Conservation (phyloP, 73 alveolate genomes). For the Tetrahymena borealis region DNA sequence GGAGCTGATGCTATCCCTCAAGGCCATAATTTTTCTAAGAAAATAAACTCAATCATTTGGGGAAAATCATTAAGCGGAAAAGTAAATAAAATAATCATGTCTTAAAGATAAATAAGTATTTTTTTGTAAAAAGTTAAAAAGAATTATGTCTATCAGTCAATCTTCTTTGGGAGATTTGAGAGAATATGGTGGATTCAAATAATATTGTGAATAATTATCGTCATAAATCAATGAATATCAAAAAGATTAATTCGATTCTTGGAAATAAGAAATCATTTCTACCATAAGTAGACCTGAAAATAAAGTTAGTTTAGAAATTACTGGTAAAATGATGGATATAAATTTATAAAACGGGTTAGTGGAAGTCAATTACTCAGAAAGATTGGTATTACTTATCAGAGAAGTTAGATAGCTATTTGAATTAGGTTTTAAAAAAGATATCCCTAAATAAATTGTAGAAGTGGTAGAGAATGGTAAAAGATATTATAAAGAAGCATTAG, state of each 20-base stretch:
- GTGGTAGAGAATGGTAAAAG: conserved; percentile 86
- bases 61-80: conserved; percentile 65
- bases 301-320: conserved; percentile 52
- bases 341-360: conserved; percentile 90
- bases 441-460: conserved; percentile 62
- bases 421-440: conserved; percentile 74
- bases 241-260: conserved; percentile 50
- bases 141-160: conserved; percentile 47
- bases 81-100: not conserved
- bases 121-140: not conserved
- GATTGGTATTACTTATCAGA: conserved; percentile 83
- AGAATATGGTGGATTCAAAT: conserved; percentile 30
- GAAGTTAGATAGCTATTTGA: conserved; percentile 91
- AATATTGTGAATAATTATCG: conserved; percentile 51
- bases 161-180: conserved; percentile 62
- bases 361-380: conserved; percentile 91
- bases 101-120: not conserved
- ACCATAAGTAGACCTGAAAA: conserved; percentile 37
- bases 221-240: conserved; percentile 53
- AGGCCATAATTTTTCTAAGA: conserved; percentile 58
- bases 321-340: conserved; percentile 84
- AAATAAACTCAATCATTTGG: conserved; percentile 68
- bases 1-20: conserved; percentile 69
- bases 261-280: conserved; percentile 49
- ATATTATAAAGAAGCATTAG: conserved; percentile 91